These are phyloP conservation scores for Arachis stenosperma DNA, from an alignment of 306 rosid genomes.

Conservation along the genomic window DNA sequence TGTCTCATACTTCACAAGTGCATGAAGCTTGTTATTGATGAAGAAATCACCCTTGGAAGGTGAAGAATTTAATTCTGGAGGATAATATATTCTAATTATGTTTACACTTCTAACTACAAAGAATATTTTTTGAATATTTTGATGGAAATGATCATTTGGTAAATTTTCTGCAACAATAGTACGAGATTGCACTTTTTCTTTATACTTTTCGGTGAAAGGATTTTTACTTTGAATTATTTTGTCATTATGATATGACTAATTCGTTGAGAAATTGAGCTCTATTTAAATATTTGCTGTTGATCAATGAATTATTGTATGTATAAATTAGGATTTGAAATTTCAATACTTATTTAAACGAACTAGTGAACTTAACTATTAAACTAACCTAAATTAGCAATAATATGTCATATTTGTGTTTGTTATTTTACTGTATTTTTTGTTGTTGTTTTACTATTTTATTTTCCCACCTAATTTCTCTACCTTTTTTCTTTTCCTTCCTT, in stretches of 20 bases:
- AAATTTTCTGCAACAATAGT: slow-evolving; percentile 86
- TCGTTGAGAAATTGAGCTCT: too few relatives aligned
- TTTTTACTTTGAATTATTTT: slow-evolving; percentile 82
- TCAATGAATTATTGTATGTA: too few relatives aligned
- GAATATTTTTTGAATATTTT: slow-evolving; percentile 83
- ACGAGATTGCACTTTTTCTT: slow-evolving; percentile 85
- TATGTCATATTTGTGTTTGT: too few relatives aligned
- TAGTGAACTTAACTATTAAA: too few relatives aligned
- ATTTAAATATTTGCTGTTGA: too few relatives aligned
- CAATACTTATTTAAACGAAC: too few relatives aligned
- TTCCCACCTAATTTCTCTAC: too few relatives aligned
- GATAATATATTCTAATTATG: slow-evolving; percentile 89
- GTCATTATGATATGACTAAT: slow-evolving; percentile 46
- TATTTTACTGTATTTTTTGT: too few relatives aligned
- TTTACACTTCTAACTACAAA: slow-evolving; percentile 84
- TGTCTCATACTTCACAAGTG: slow-evolving; percentile 82
- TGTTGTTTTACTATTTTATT: too few relatives aligned
- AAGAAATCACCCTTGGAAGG: slow-evolving; percentile 73
- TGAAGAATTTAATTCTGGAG: slow-evolving; percentile 80
- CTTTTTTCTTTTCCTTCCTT: too few relatives aligned
- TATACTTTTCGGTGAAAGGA: slow-evolving; percentile 79
- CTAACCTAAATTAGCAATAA: too few relatives aligned
- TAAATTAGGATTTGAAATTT: too few relatives aligned
- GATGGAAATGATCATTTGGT: slow-evolving; percentile 97
- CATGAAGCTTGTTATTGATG: slow-evolving; percentile 94